A percentile compares a stretch with the other conserved stretches of the same genome.
phyloP scores from a whole-genome alignment of 2,329 filamentous ascomycete species.

The Aspergillus transmontanensis region DNA sequence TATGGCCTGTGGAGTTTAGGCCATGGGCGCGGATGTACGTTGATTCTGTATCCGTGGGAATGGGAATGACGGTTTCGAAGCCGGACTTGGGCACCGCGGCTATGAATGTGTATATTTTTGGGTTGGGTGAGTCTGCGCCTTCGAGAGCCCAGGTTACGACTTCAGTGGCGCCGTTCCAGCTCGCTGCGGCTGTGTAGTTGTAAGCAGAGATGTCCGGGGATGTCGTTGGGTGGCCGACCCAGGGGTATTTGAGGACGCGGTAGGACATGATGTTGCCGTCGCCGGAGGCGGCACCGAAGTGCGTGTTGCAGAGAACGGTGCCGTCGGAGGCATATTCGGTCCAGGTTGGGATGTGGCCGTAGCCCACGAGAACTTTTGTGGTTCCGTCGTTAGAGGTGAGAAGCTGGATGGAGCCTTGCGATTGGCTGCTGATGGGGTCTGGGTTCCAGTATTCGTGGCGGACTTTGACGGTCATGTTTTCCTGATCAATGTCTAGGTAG shows the following conservation, averaged over 20 bases:
- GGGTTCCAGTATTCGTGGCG: conserved; percentile 44
- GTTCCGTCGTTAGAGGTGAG: conserved; percentile 28
- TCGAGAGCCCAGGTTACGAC: conserved; percentile 34
- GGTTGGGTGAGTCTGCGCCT: conserved; percentile 9
- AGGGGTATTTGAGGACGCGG: conserved; percentile 56
- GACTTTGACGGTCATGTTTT: conserved; percentile 48
- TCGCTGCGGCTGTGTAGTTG: conserved; percentile 26
- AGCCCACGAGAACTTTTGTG: conserved; percentile 53
- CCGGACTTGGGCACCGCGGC: conserved; percentile 26
- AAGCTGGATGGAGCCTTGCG: conserved; percentile 49
- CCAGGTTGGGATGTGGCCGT: conserved; percentile 53
- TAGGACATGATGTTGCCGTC: conserved; percentile 52
- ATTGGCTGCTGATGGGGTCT: conserved; percentile 40
- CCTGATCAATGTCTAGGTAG: conserved; percentile 44
- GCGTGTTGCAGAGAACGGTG: conserved; percentile 55
- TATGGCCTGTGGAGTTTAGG: conserved; percentile 22
- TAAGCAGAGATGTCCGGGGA: conserved; percentile 26
- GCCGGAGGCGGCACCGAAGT: conserved; percentile 42
- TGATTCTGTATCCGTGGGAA: conserved; percentile 18
- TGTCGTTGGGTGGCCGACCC: conserved; percentile 54
- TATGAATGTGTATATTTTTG: conserved; percentile 15
- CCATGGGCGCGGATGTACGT: conserved; percentile 25
- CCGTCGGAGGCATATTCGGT: conserved; percentile 54
- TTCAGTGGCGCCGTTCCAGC: conserved; percentile 43
- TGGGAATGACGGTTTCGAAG: conserved; percentile 31